Percentiles rank a stretch among this genome's conserved stretches.
phyloP scores from a whole-genome alignment of 345 rosid species.

The Hibiscus mutabilis region DNA sequence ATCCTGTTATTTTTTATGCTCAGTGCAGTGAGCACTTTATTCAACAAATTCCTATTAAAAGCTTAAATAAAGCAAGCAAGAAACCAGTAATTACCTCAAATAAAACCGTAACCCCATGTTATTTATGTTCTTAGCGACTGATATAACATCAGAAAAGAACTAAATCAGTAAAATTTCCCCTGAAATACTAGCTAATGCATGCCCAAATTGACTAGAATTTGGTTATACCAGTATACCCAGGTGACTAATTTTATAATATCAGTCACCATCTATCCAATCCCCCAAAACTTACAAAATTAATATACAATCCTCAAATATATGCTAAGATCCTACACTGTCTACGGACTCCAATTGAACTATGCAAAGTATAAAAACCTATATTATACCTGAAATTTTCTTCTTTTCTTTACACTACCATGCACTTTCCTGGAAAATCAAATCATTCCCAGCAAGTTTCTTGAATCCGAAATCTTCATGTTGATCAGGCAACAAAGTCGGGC shows the following conservation, averaged over 20 bases:
- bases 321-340: constrained; percentile 54
- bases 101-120: too few species aligned
- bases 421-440: too few species aligned
- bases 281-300: constrained; percentile 71
- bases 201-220: not conserved
- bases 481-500: not conserved
- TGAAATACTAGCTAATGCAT: not conserved
- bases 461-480: too few species aligned
- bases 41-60: too few species aligned
- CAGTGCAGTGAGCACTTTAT: too few species aligned
- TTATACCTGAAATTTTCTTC: constrained; percentile 19
- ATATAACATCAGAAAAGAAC: not conserved
- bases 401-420: constrained; percentile 34
- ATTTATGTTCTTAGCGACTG: not conserved
- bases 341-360: constrained; percentile 21
- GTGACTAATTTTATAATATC: constrained; percentile 27
- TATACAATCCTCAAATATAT: constrained; percentile 70
- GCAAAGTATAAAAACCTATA: constrained; percentile 54
- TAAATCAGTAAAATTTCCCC: not conserved
- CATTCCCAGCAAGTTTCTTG: too few species aligned
- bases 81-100: too few species aligned
- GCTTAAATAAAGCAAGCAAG: too few species aligned
- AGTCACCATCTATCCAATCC: constrained; percentile 49
- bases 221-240: constrained; percentile 25
- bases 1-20: too few species aligned